phyloP scores from a whole-genome alignment of 345 rosid genomes.

The Corymbia maculata region DNA sequence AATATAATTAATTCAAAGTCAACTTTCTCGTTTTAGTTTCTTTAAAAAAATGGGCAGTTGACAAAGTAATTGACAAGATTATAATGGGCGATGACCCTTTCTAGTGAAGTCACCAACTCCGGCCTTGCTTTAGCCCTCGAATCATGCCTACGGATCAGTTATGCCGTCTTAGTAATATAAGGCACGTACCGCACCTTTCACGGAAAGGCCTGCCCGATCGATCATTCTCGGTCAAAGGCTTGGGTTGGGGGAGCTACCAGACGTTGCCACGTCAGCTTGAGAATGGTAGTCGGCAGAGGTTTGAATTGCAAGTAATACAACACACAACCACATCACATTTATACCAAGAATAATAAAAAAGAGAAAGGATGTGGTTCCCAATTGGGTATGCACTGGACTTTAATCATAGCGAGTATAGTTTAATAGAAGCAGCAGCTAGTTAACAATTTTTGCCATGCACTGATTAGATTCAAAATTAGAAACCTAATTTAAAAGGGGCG shows the following conservation, averaged over 20 bases:
- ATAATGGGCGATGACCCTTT: not conserved
- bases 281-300: conserved; percentile 20
- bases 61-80: not conserved
- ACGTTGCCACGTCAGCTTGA: conserved; percentile 5
- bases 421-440: not conserved
- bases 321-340: not conserved
- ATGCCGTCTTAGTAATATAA: not conserved
- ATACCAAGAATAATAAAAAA: not conserved
- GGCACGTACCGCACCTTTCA: not conserved
- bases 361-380: not conserved
- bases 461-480: not conserved
- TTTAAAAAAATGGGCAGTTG: not conserved
- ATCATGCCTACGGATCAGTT: conserved; percentile 9
- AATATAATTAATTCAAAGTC: not conserved
- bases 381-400: not conserved
- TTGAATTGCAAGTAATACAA: not conserved
- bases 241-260: not conserved
- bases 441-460: not conserved
- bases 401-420: not conserved
- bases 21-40: not conserved
- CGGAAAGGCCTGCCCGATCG: not conserved
- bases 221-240: not conserved
- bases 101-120: not conserved
- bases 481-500: not conserved
- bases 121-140: conserved; percentile 15